Evolutionary conservation across 768 basidiomycete species (phyloP), one percentile per base, ranked within the genome.

Genomic region (Agrocybe praecox): DNA sequence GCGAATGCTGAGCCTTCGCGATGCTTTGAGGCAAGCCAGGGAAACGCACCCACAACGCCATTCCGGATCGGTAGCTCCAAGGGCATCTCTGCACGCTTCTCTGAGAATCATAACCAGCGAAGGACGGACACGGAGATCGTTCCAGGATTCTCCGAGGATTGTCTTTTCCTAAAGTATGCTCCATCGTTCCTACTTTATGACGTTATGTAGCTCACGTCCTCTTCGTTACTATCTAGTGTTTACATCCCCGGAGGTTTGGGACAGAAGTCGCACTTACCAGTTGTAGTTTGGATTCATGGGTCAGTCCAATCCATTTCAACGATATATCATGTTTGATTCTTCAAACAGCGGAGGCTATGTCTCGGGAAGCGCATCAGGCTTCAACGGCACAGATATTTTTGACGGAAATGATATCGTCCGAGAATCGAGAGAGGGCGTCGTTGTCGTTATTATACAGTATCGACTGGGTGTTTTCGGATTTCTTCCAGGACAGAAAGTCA

Each of bases 241-340:
- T 69, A 67, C 21, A 67, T 74, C 10, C 75, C 77, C 8, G 75
- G 74, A 12, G 55, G 67, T 19, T 61, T 69, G 1, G 62, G 62
- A 6, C 59, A 65, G 1, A 61, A 55, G 7, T 63, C 62, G 19
- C 53, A 68, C 6, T 63, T 77, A 2, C 77, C 79, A 5, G 74
- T 76, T 1, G 68, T 80, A 2, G 73, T 80, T 22, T 80, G 75
- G 75, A 80, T 80, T 29, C 75, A 80, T 51, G 77, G 77, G 66
- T 77, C 51, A 43, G 67, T 23, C 2, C 19, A 8, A 15, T 11
- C 14, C 8, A 40, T 40, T 14, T 40, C 9, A 29, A 4, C 26
- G 5, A 9, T 14, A 14, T 12, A 40, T 40, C 36, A 5, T 40
- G 3, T 4, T 40, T 40, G 26, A 29, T 12, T 40, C 14, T 12